These are phyloP conservation scores for Oxytropis ochrocephala DNA, from an alignment of 306 rosid species.

Conservation along the genomic window DNA sequence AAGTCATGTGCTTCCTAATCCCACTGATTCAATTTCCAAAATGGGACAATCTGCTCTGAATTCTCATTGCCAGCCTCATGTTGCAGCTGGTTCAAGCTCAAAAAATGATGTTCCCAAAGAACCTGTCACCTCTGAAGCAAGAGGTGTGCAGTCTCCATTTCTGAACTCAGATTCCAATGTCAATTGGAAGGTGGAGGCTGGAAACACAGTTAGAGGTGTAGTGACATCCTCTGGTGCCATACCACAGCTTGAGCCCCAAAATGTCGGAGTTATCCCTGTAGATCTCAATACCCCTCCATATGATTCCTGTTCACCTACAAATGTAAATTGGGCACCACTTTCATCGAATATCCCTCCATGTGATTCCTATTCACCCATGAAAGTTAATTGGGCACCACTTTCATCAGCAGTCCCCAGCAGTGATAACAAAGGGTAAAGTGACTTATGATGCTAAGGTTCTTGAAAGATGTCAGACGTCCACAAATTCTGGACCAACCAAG, in stretches of 20 bases:
- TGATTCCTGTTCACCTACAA: conserved; percentile 17
- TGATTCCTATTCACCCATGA: conserved; percentile 16
- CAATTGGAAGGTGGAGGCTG: conserved; percentile 9
- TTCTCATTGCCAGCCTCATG: conserved; percentile 24
- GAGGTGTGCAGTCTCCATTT: conserved; percentile 1
- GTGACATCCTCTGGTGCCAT: conserved; percentile 19
- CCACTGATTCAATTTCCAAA: conserved; percentile 32
- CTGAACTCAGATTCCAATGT: neutral
- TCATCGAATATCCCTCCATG: conserved; percentile 31
- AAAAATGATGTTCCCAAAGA: conserved; percentile 13
- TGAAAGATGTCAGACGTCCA: conserved; percentile 16
- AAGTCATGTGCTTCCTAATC: conserved; percentile 23
- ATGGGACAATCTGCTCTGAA: conserved; percentile 10
- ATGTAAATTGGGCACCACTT: neutral
- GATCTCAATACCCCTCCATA: conserved; percentile 56
- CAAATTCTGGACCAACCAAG: conserved; percentile 24
- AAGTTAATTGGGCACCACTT: conserved; percentile 10
- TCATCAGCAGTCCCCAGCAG: conserved; percentile 19
- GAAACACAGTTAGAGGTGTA: conserved; percentile 12
- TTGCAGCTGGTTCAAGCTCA: conserved; percentile 18
- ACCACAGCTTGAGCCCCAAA: conserved; percentile 18
- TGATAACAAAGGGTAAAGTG: conserved; percentile 32
- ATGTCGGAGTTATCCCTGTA: conserved; percentile 24
- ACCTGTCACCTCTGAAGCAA: conserved; percentile 11
- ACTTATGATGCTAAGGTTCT: neutral